Conservation (phyloP, 352 stramenopile genomes). For the Saprolegnia parasitica region DNA sequence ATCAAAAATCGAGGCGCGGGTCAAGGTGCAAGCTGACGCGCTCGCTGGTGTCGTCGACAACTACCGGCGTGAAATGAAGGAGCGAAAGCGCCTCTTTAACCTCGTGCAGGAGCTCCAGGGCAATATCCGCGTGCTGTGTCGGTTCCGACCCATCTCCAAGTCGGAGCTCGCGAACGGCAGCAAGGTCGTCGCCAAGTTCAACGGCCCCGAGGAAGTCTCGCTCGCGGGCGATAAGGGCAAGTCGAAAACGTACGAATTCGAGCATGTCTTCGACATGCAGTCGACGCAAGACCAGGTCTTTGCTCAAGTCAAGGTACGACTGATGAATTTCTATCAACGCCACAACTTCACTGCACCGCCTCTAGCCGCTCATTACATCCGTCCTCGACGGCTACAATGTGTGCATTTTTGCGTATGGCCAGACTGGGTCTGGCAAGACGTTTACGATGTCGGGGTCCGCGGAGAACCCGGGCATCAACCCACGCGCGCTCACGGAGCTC, state of each 20-base stretch:
- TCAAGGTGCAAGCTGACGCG: conserved; percentile 67
- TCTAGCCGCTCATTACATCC: conserved; percentile 63
- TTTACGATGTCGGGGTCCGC: conserved; percentile 73
- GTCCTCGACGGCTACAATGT: conserved; percentile 86
- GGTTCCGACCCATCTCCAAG: conserved; percentile 90
- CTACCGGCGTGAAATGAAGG: conserved; percentile 85
- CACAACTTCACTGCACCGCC: neutral
- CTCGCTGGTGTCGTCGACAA: conserved; percentile 85
- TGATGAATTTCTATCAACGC: neutral
- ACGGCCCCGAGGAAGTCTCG: conserved; percentile 65
- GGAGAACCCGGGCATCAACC: conserved; percentile 80
- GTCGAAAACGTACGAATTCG: conserved; percentile 81
- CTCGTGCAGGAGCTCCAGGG: conserved; percentile 95
- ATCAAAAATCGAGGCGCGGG: conserved; percentile 61
- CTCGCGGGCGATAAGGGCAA: conserved; percentile 78
- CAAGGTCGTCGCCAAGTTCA: conserved; percentile 80
- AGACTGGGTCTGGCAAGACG: conserved; percentile 85
- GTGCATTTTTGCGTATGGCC: conserved; percentile 88
- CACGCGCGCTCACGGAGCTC: conserved; percentile 72
- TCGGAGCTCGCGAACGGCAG: conserved; percentile 58
- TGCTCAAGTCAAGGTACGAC: conserved; percentile 46
- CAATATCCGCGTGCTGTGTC: conserved; percentile 97
- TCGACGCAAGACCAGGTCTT: conserved; percentile 79
- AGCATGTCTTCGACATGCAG: conserved; percentile 75
- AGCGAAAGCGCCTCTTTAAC: conserved; percentile 91